Conservation (phyloP, 164 flowering plant genomes). For the Magnolia sinica region DNA sequence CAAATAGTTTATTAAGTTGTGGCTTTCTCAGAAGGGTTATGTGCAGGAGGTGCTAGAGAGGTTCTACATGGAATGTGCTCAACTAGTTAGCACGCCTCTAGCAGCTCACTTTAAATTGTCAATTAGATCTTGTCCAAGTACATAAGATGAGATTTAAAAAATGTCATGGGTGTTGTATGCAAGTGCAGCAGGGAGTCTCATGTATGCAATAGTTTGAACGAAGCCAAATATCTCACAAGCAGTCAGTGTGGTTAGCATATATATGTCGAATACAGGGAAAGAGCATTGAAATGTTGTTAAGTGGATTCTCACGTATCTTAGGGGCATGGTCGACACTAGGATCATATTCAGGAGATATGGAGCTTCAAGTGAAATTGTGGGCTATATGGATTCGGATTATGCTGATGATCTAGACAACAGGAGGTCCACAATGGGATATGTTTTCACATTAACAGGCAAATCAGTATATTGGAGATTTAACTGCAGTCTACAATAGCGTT, state of each 20-base stretch:
- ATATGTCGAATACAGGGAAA: background rate
- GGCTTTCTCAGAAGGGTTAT: background rate
- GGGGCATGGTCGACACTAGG: too few species aligned
- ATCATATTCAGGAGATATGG: background rate
- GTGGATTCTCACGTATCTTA: background rate
- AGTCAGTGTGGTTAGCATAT: background rate
- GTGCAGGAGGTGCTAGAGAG: background rate
- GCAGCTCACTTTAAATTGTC: background rate
- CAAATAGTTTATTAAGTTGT: background rate
- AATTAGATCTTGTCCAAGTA: background rate
- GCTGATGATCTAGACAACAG: background rate
- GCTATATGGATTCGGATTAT: slow-evolving; percentile 1
- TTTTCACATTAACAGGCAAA: background rate
- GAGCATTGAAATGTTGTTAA: background rate
- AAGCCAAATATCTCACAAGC: background rate
- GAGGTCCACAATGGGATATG: background rate
- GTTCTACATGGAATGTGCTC: background rate
- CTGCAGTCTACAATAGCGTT: background rate
- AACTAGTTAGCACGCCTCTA: background rate
- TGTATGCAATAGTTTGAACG: background rate
- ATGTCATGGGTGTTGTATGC: background rate
- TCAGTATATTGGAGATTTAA: background rate
- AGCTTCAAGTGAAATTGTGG: background rate
- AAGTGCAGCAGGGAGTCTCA: background rate
- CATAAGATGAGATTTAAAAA: background rate